Base-by-base conservation (phyloP, 2,329 filamentous ascomycete species). In the Raffaelea arxii region DNA sequence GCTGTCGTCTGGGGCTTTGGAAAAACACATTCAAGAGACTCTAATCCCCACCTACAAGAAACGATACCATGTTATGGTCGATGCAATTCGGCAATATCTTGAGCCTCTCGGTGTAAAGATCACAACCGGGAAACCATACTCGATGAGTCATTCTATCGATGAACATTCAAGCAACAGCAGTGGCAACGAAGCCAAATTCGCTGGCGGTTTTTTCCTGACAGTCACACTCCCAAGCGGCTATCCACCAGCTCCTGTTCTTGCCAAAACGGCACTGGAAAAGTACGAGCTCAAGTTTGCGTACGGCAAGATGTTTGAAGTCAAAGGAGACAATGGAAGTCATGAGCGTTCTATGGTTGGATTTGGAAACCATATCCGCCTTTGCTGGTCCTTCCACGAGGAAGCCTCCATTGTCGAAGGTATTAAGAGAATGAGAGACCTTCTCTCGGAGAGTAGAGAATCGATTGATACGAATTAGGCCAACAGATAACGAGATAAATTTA, bases 1-100 rank as follows among this genome's bases (percentile, higher is more conserved):
- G 32, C 62, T 84, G 22, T 63, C 66, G 4, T 66, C 67, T 4
- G 72, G 72, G 5, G 63, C 67, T 23, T 63, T 84, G 4, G 70
- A 79, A 47, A 58, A 58, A 1, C 73, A 79, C 56, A 75, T 84
- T 47, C 57, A 58, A 9, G 54, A 70, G 3, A 64, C 68, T 2
- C 60, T 85, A 4, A 41, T 43, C 14, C 48, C 46, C 2, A 48
- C 6, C 3, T 48, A 47, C 14, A n/a, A 14, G 1, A 16, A 16
- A 2, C 46, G 48, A 18, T 46, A 50, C 36, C 27, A 25, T 24
- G 16, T 19, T 19, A 35, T 50, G 56, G 55, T 40, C 2, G 25
- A 41, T 4, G 48, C 48, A 39, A 43, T 50, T 14, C 30, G 19
- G 12, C n/a, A 38, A 4, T 18, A 50, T 16, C 45, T 50, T 4